Evolutionary conservation across 2,329 filamentous ascomycete species (phyloP).

Genomic region (Podosphaera fusca): DNA sequence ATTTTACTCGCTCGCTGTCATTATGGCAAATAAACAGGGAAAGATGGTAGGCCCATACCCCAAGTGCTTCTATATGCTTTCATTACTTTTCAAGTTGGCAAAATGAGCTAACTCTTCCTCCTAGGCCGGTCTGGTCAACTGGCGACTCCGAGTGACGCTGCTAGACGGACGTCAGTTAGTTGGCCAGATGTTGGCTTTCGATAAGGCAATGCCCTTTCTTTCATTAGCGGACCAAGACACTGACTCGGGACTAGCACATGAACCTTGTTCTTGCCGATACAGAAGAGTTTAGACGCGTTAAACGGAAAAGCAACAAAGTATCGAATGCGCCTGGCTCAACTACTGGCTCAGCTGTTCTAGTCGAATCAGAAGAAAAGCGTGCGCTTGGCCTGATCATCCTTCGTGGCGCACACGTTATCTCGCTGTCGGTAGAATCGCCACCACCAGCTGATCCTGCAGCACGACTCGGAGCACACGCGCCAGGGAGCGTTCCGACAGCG

Average conservation of each 20-base stretch:
- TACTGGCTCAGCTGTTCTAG: constrained; percentile 37
- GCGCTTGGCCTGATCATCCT: constrained; percentile 90
- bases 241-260: constrained; percentile 50
- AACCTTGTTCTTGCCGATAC: constrained; percentile 96
- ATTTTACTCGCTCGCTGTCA: constrained; percentile 13
- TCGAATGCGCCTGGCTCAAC: constrained; percentile 29
- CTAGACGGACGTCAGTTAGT: constrained; percentile 92
- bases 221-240: background rate
- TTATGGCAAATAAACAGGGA: constrained; percentile 80
- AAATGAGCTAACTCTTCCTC: constrained; percentile 8
- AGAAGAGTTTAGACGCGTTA: constrained; percentile 86
- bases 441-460: constrained; percentile 84
- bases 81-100: constrained; percentile 16
- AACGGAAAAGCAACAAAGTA: constrained; percentile 58
- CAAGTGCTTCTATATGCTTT: constrained; percentile 28
- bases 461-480: constrained; percentile 55
- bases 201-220: constrained; percentile 43
- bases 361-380: constrained; percentile 90
- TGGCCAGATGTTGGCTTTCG: constrained; percentile 93
- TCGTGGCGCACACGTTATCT: constrained; percentile 83
- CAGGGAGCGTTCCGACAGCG: constrained; percentile 39
- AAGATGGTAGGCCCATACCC: constrained; percentile 68
- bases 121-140: constrained; percentile 66
- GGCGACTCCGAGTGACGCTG: constrained; percentile 92
- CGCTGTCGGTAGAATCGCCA: constrained; percentile 82